Percentiles rank a stretch among this genome's conserved stretches.
phyloP scores from a whole-genome alignment of 768 basidiomycete species.

The Rhodotorula graminis region DNA sequence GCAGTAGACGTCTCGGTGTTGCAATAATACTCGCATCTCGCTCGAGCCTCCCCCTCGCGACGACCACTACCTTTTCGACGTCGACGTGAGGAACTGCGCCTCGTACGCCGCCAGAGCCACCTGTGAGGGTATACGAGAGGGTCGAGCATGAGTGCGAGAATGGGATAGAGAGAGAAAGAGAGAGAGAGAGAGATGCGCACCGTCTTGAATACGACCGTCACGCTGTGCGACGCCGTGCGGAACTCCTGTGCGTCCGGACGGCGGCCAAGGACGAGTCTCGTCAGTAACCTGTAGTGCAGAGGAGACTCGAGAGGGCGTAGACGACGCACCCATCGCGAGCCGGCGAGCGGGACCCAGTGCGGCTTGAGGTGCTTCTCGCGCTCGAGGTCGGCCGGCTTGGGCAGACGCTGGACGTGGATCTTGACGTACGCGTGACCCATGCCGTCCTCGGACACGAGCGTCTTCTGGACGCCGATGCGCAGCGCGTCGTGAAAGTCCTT shows the following conservation, averaged over 20 bases:
- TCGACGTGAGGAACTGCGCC: conserved; percentile 14
- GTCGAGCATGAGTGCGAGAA: too few relatives aligned
- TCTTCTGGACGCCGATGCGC: conserved; percentile 21
- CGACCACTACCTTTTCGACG: background rate
- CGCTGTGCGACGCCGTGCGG: conserved; percentile 21
- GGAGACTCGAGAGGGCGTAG: too few relatives aligned
- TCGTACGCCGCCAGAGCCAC: conserved; percentile 26
- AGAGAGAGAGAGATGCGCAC: background rate
- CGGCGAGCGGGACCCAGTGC: conserved; percentile 24
- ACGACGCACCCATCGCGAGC: conserved; percentile 23
- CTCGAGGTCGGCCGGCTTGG: conserved; percentile 14
- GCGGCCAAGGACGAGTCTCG: too few relatives aligned
- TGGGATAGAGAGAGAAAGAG: too few relatives aligned
- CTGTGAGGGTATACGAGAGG: too few relatives aligned
- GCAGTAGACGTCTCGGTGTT: conserved; percentile 1
- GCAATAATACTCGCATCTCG: background rate
- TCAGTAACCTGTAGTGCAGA: background rate
- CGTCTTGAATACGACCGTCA: conserved; percentile 34
- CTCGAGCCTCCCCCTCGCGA: background rate
- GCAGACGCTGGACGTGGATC: conserved; percentile 25
- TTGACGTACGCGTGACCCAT: conserved; percentile 31
- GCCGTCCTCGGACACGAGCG: conserved; percentile 31
- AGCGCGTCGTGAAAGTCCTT: conserved; percentile 35
- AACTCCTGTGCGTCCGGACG: conserved; percentile 13
- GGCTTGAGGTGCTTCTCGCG: conserved; percentile 10